These are phyloP conservation scores for Talaromyces sp. DNA, from an alignment of 2,329 filamentous ascomycete species.

Conservation along the genomic window DNA sequence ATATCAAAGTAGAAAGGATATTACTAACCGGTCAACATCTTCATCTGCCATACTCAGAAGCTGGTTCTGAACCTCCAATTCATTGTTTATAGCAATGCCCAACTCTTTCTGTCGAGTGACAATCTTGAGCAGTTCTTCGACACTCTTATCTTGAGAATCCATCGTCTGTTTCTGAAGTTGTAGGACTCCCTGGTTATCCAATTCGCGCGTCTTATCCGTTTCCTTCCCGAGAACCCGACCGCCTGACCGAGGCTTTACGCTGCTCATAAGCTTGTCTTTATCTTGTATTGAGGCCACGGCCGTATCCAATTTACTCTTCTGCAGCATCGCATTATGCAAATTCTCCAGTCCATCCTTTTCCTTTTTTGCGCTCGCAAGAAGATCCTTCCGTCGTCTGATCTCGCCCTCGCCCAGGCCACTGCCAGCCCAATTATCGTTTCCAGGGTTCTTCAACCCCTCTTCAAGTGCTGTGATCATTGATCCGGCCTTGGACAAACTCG, in stretches of 20 bases:
- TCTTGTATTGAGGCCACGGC: conserved; percentile 47
- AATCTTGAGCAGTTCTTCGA: conserved; percentile 57
- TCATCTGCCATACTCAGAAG: conserved; percentile 58
- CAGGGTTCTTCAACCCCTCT: conserved; percentile 49
- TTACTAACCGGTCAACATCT: conserved; percentile 51
- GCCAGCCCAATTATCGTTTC: conserved; percentile 28
- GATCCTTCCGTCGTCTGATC: conserved; percentile 55
- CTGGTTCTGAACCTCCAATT: conserved; percentile 60
- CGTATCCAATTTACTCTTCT: conserved; percentile 46
- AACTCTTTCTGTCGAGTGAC: conserved; percentile 60
- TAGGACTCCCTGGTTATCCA: conserved; percentile 63
- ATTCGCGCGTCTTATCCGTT: conserved; percentile 59
- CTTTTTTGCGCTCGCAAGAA: conserved; percentile 56
- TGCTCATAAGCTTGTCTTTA: conserved; percentile 42
- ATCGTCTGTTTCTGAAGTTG: conserved; percentile 63
- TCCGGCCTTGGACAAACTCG: conserved; percentile 55
- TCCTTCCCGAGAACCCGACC: conserved; percentile 53
- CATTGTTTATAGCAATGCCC: conserved; percentile 61
- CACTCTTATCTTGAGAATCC: conserved; percentile 58
- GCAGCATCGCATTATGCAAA: conserved; percentile 57
- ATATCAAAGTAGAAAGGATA: conserved; percentile 4
- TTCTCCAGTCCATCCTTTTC: conserved; percentile 62
- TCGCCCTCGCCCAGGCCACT: conserved; percentile 58
- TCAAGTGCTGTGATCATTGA: conserved; percentile 56
- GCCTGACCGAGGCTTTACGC: conserved; percentile 37